Base-by-base conservation (phyloP, 2,329 filamentous ascomycete species). In the Amauroascus verrucosus region DNA sequence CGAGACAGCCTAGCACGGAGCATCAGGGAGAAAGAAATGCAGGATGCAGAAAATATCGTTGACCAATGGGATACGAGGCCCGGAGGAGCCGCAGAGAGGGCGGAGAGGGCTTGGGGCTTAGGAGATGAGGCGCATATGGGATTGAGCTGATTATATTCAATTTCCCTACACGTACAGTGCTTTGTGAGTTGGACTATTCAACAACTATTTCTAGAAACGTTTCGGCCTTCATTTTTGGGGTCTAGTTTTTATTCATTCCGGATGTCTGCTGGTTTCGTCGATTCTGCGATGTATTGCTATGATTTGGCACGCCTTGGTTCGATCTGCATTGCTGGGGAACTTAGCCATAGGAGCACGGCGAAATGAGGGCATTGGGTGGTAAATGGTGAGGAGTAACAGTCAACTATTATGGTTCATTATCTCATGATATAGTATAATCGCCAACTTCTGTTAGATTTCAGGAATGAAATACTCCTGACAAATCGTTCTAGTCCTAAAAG, bases 121-220 rank as follows among this genome's bases (percentile, higher is more conserved):
- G 86, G 86, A 1, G 89, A 95, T 65, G 88, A 95, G 64, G 82
- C 85, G 22, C 77, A 84, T 62, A 93, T 95, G 85, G 85, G 82
- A 30, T 72, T 95, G 60, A 88, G 91, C 67, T 91, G 66, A 74
- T 40, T 44, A 14, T 47, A 11, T n/a, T 30, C 14, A 37, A 26
- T 11, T n/a, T 24, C 46, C 4, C 40, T 24, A 28, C 18, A 14
- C 24, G 33, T 50, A 30, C 28, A 3, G 32, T n/a, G 35, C 22
- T 44, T 43, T 22, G 1, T 32, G n/a, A n/a, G n/a, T n/a, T n/a
- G n/a, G n/a, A n/a, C n/a, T n/a, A n/a, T n/a, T n/a, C n/a, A n/a
- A n/a, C n/a, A n/a, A n/a, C n/a, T n/a, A n/a, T n/a, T n/a, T n/a
- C n/a, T n/a, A n/a, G n/a, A n/a, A n/a, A n/a, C n/a, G n/a, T n/a